Percentiles rank a stretch among this genome's conserved stretches.
Evolutionary conservation across 768 basidiomycete genomes (phyloP).

Genomic region (Infundibulicybe gibba): DNA sequence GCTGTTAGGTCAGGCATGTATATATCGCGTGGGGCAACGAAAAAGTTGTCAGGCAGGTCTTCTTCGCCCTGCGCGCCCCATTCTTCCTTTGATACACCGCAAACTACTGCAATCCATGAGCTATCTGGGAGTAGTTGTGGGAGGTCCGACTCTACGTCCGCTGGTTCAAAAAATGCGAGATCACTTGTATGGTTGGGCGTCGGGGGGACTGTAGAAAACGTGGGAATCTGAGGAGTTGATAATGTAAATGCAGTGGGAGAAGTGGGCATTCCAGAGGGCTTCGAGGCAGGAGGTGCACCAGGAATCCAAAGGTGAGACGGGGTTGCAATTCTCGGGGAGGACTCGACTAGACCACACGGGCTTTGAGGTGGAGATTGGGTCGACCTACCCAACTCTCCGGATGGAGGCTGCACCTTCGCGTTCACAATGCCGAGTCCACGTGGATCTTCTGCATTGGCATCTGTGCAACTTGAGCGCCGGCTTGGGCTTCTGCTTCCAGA

Average conservation of each 20-base stretch:
- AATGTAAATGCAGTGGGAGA: slow-evolving; percentile 3
- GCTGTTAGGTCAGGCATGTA: slow-evolving; percentile 84
- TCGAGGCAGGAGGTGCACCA: slow-evolving; percentile 50
- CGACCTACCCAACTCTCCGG: no score
- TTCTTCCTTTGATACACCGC: slow-evolving; percentile 63
- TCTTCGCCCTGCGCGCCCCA: slow-evolving; percentile 33
- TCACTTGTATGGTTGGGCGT: slow-evolving; percentile 20
- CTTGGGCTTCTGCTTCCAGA: slow-evolving; percentile 31
- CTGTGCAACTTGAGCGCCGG: slow-evolving; percentile 18
- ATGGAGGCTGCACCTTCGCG: neutral
- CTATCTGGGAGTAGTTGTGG: slow-evolving; percentile 56
- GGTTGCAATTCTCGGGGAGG: slow-evolving; percentile 34
- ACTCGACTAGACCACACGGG: neutral
- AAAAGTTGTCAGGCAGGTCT: slow-evolving; percentile 65
- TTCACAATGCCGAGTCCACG: slow-evolving; percentile 5
- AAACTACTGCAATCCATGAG: slow-evolving; percentile 78
- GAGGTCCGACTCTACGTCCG: slow-evolving; percentile 20
- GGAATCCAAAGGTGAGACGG: slow-evolving; percentile 55
- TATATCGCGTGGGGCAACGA: slow-evolving; percentile 69
- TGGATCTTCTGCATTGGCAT: neutral
- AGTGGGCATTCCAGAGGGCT: slow-evolving; percentile 13
- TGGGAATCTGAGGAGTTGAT: slow-evolving; percentile 10
- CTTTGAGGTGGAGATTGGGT: no score
- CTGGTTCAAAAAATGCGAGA: slow-evolving; percentile 5
- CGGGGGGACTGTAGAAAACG: slow-evolving; percentile 28